Evolutionary conservation across 129 eudicot species (phyloP).

Genomic region (Lactuca saligna): DNA sequence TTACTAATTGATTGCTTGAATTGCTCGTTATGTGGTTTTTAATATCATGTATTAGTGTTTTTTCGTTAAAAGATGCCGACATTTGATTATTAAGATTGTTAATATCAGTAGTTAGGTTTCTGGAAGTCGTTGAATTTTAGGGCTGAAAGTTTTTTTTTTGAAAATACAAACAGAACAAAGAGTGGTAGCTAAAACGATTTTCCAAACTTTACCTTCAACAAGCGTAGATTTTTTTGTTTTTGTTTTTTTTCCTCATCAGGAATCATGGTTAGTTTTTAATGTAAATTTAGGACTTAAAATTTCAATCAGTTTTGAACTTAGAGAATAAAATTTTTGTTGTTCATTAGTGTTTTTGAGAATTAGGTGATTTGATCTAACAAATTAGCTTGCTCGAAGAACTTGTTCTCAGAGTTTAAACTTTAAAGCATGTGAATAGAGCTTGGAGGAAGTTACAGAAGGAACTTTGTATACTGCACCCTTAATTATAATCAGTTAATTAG

Average conservation of each 20-base stretch:
- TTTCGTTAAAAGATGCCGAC: not conserved
- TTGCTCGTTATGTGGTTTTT: not conserved
- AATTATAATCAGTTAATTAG: not conserved
- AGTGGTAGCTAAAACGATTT: not conserved
- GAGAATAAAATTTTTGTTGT: not conserved
- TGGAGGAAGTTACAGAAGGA: not conserved
- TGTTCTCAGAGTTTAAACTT: not conserved
- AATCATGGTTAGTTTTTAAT: not conserved
- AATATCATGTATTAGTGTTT: not conserved
- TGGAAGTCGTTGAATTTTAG: not conserved
- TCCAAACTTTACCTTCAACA: no score
- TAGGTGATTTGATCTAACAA: not conserved
- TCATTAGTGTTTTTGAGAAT: not conserved
- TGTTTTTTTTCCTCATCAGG: no score
- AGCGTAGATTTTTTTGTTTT: no score
- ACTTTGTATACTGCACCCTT: not conserved
- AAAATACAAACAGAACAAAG: not conserved
- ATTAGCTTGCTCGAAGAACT: not conserved
- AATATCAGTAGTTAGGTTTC: not conserved
- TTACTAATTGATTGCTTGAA: constrained; percentile 3
- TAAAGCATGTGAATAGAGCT: no score
- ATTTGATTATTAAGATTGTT: constrained; percentile 10
- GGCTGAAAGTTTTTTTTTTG: not conserved
- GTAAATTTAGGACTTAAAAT: not conserved
- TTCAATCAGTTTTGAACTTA: not conserved